Base-by-base conservation (phyloP, 495 filamentous ascomycete genomes). In the Acidiella bohemica region DNA sequence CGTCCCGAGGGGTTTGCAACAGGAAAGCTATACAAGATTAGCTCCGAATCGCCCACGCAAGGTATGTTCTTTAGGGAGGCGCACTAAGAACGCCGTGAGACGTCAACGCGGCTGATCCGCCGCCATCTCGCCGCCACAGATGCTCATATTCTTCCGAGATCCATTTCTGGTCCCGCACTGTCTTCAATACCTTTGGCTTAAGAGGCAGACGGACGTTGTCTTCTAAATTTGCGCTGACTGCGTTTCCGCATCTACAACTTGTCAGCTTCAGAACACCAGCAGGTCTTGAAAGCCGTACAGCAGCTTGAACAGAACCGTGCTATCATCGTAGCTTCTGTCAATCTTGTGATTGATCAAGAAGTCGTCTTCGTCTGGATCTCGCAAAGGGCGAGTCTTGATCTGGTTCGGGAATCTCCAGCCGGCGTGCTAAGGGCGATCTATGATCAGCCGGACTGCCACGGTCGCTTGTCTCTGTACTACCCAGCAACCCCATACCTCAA, bases 71-170 rank as follows among this genome's bases (percentile, higher is more conserved):
- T n/a, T n/a, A n/a, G n/a, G 13, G 3, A 6, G 3, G 25, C 47
- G 2, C 32, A 51, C 47, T 42, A 14, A 51, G 18, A 20, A 51
- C 40, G 22, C 43, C 38, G 39, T 51, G 47, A 3, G 39, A 43
- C 12, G 26, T 37, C 7, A 51, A 18, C n/a, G 17, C 11, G 1
- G 47, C 43, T 5, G 47, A 51, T 2, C 47, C 47, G 18, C 47
- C 47, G 7, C 42, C 42, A 36, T 51, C 47, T 27, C 47, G 30
- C 7, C 47, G 42, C 47, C 47, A 51, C 42, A 51, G 42, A 36
- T 51, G 47, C 35, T 51, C 47, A 25, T 51, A 51, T 33, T 51
- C 47, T 6, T 46, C 47, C 5, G 42, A 46, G 3, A 51, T 14
- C 47, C 47, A 51, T 6, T 44, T 36, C 23, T 51, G 42, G 16